Evolutionary conservation across 495 filamentous ascomycete genomes (phyloP).

Genomic region (Aspergillus sclerotioniger): DNA sequence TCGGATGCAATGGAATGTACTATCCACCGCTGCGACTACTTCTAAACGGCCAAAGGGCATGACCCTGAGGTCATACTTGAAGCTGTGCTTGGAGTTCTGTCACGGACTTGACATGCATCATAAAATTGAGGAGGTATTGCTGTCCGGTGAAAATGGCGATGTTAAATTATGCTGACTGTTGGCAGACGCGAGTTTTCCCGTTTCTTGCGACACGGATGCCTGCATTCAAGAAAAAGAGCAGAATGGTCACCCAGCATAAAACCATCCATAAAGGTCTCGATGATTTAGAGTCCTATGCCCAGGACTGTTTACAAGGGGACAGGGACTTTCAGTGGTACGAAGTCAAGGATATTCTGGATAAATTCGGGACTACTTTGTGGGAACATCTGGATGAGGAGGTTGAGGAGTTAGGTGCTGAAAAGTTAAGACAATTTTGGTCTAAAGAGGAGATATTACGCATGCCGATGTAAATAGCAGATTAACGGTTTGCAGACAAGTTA

Average conservation of each 20-base stretch:
- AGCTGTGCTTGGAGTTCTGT: no score
- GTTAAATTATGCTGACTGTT: no score
- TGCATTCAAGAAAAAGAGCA: constrained; percentile 51
- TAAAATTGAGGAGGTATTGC: no score
- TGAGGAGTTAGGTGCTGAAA: constrained; percentile 67
- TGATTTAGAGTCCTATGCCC: constrained; percentile 65
- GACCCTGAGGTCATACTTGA: no score
- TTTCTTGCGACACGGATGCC: constrained; percentile 73
- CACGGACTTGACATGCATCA: no score
- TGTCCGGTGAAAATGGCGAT: no score
- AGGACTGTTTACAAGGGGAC: constrained; percentile 61
- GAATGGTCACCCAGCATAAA: constrained; percentile 70
- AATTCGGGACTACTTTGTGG: constrained; percentile 67
- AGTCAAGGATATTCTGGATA: constrained; percentile 68
- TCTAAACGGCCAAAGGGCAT: no score
- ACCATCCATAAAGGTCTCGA: constrained; percentile 82
- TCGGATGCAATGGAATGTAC: no score
- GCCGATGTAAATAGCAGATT: constrained; percentile 54
- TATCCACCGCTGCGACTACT: no score
- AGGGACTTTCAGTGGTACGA: constrained; percentile 64
- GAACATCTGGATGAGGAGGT: constrained; percentile 75
- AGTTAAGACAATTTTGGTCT: constrained; percentile 85
- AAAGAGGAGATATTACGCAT: constrained; percentile 70
- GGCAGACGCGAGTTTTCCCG: constrained; percentile 5
- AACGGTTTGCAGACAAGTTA: no score